Evolutionary conservation across 2,329 filamentous ascomycete genomes (phyloP).

Genomic region (Plenodomus tracheiphilus): DNA sequence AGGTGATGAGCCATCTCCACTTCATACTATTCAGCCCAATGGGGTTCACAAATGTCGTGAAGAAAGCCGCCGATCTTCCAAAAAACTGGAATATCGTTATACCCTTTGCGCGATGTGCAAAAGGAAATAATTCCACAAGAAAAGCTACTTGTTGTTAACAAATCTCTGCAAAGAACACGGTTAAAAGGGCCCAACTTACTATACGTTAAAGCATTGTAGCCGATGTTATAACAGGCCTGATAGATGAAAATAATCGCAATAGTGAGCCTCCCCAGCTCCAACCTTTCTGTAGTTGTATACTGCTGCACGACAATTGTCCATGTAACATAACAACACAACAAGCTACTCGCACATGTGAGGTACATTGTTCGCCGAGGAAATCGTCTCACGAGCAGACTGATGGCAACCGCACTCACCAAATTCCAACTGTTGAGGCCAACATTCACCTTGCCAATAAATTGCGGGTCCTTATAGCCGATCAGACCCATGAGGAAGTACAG

Average conservation of each 20-base stretch:
- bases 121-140: conserved; percentile 54
- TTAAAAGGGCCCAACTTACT: conserved; percentile 33
- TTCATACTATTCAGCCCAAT: conserved; percentile 64
- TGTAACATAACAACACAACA: conserved; percentile 37
- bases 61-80: conserved; percentile 62
- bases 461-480: conserved; percentile 59
- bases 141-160: conserved; percentile 47
- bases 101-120: conserved; percentile 53
- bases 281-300: conserved; percentile 36
- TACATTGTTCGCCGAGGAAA: conserved; percentile 61
- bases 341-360: conserved; percentile 45
- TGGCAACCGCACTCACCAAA: conserved; percentile 59
- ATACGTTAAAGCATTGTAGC: conserved; percentile 66
- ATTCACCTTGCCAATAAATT: conserved; percentile 47
- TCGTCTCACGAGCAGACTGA: conserved; percentile 58
- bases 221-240: conserved; percentile 60
- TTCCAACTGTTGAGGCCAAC: conserved; percentile 63
- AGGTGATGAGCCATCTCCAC: conserved; percentile 68
- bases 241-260: conserved; percentile 58
- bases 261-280: conserved; percentile 45
- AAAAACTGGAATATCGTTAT: conserved; percentile 63
- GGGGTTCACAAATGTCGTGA: conserved; percentile 64
- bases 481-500: conserved; percentile 63
- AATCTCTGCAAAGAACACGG: not conserved
- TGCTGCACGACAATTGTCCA: conserved; percentile 56